phyloP scores from a whole-genome alignment of 208 protist species.

The Sergeia podlipaevii region DNA sequence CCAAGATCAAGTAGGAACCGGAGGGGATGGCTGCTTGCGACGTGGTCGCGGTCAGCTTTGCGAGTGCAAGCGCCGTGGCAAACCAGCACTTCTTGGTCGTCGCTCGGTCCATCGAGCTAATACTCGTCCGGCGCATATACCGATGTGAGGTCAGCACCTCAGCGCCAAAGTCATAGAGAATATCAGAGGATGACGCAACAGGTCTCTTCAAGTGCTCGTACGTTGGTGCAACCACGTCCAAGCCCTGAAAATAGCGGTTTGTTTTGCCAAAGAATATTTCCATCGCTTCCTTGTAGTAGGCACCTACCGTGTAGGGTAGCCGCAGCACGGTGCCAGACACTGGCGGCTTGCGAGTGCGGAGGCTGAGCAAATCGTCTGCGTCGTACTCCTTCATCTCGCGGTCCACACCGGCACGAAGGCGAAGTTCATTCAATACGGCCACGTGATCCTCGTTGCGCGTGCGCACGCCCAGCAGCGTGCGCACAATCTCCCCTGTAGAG shows the following conservation, averaged over 20 bases:
- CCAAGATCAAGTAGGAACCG: constrained; percentile 54
- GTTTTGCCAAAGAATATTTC: constrained; percentile 77
- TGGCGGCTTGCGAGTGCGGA: constrained; percentile 9
- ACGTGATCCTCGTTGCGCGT: constrained; percentile 12
- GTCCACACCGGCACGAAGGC: constrained; percentile 13
- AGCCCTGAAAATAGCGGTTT: constrained; percentile 74
- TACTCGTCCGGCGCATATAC: too few species aligned
- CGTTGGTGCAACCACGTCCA: constrained; percentile 70
- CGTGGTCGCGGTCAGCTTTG: constrained; percentile 12
- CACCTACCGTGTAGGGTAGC: constrained; percentile 68
- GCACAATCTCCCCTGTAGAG: constrained; percentile 65
- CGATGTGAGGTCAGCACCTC: constrained; percentile 7
- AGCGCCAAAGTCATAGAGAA: constrained; percentile 60
- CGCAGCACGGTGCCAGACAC: constrained; percentile 43
- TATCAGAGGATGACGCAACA: constrained; percentile 36
- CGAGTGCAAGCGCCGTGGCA: constrained; percentile 55
- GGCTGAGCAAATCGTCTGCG: constrained; percentile 22
- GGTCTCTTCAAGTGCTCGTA: constrained; percentile 74
- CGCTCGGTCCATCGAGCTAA: too few species aligned
- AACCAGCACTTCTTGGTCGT: constrained; percentile 40
- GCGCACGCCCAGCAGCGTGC: constrained; percentile 66
- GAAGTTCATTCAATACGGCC: constrained; percentile 17
- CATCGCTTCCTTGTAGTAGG: constrained; percentile 72
- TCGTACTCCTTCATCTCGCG: constrained; percentile 16
- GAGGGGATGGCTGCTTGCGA: constrained; percentile 5